These are phyloP conservation scores for Entophlyctis luteolus DNA, from an alignment of 192 early-diverging fungal genomes.

Conservation along the genomic window DNA sequence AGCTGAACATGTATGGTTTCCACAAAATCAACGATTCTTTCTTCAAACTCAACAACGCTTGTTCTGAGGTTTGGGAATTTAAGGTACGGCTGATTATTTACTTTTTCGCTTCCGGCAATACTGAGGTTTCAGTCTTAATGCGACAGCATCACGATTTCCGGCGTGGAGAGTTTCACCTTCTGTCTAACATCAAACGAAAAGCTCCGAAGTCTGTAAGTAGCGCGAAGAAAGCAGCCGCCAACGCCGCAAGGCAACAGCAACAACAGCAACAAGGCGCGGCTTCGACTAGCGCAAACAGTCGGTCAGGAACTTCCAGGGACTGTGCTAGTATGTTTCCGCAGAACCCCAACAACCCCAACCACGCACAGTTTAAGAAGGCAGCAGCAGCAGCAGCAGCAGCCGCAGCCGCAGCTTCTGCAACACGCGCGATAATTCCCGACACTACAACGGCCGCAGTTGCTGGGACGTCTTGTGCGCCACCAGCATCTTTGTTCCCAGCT, in stretches of 20 bases:
- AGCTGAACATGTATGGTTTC: slow-evolving; percentile 50
- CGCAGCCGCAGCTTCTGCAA: background rate
- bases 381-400: background rate
- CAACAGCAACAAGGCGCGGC: background rate
- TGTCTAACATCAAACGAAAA: slow-evolving; percentile 41
- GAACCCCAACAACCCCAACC: background rate
- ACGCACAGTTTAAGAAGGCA: too few relatives aligned
- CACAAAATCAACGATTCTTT: slow-evolving; percentile 42
- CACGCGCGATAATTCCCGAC: too few relatives aligned
- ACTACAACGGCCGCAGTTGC: too few relatives aligned
- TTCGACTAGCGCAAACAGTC: background rate
- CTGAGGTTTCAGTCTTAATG: background rate
- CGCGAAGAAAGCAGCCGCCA: background rate
- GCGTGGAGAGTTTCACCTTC: slow-evolving; percentile 29
- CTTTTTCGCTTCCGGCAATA: background rate
- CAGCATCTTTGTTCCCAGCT: too few relatives aligned
- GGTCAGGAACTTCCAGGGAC: too few relatives aligned
- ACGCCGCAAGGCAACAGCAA: slow-evolving; percentile 8
- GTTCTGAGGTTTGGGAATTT: slow-evolving; percentile 42
- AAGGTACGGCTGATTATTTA: slow-evolving; percentile 16
- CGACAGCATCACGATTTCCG: slow-evolving; percentile 36
- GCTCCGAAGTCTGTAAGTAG: slow-evolving; percentile 19
- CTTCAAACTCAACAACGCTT: slow-evolving; percentile 29
- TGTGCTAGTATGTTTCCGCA: background rate
- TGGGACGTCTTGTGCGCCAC: too few relatives aligned